These are phyloP conservation scores for Ceratocystis ficicola DNA, from an alignment of 2,329 filamentous ascomycete genomes.

Conservation along the genomic window DNA sequence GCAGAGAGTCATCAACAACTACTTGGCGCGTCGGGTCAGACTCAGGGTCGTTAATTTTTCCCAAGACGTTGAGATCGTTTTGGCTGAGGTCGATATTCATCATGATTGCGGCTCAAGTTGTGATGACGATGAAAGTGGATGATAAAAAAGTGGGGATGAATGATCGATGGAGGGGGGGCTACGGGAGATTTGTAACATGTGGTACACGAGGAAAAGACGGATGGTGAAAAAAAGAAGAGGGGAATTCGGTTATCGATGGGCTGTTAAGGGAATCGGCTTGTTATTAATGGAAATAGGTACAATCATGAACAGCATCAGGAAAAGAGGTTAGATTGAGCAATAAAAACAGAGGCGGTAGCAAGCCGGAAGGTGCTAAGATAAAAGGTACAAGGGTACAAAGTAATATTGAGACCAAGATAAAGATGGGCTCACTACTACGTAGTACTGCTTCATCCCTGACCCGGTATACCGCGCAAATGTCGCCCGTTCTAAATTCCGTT, in stretches of 20 bases:
- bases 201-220: background rate
- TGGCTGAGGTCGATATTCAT: constrained; percentile 39
- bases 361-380: background rate
- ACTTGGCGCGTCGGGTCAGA: constrained; percentile 43
- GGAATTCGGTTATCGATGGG: background rate
- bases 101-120: constrained; percentile 32
- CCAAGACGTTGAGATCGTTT: constrained; percentile 49
- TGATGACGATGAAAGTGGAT: constrained; percentile 2
- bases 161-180: background rate
- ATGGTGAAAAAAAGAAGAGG: background rate
- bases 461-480: background rate
- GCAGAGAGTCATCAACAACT: constrained; percentile 42
- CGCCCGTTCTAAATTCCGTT: background rate
- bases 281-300: background rate
- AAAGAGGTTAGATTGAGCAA: no score
- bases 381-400: background rate
- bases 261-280: background rate
- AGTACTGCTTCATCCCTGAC: background rate
- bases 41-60: constrained; percentile 57
- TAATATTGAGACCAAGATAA: background rate
- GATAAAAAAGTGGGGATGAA: background rate
- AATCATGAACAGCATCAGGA: no score
- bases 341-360: background rate
- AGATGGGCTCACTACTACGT: no score
- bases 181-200: background rate